Percentiles rank a stretch among this genome's conserved stretches.
Evolutionary conservation across 2,329 filamentous ascomycete genomes (phyloP).

Genomic region (Aspergillus intermedius): DNA sequence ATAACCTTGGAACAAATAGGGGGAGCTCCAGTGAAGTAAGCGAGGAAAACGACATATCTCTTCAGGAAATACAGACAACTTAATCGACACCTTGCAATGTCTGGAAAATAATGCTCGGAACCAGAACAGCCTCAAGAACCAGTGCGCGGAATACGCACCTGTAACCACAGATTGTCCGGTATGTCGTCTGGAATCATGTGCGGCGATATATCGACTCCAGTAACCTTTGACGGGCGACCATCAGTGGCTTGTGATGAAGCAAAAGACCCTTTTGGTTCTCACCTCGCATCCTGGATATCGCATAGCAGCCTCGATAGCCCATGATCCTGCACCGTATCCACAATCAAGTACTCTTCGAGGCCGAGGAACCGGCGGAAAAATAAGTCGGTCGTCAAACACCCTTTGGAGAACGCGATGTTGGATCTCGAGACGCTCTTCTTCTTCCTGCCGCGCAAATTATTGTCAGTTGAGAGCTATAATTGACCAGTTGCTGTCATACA

Average conservation of each 20-base stretch:
- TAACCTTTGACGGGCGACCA: conserved; percentile 47
- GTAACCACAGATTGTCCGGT: conserved; percentile 62
- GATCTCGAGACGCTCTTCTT: conserved; percentile 58
- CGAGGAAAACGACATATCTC: not conserved
- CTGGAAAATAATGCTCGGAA: not conserved
- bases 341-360: conserved; percentile 62
- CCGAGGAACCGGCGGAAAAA: conserved; percentile 60
- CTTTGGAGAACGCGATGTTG: conserved; percentile 58
- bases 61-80: not conserved
- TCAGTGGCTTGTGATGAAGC: conserved; percentile 10
- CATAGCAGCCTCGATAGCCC: conserved; percentile 63
- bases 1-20: not conserved
- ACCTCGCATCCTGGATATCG: conserved; percentile 61
- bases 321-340: conserved; percentile 64
- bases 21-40: not conserved
- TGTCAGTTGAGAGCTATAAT: not conserved
- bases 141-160: conserved; percentile 37
- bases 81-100: not conserved
- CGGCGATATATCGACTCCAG: conserved; percentile 65
- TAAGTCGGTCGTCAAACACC: conserved; percentile 60
- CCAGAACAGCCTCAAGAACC: not conserved
- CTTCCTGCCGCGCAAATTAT: conserved; percentile 47
- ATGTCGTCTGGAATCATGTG: conserved; percentile 60
- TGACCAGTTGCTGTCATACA: conserved; percentile 41
- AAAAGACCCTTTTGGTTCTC: conserved; percentile 15